A percentile compares a stretch with the other conserved stretches of the same genome.
phyloP scores from a whole-genome alignment of 2,329 filamentous ascomycete genomes.

The Colletotrichum plurivorum region DNA sequence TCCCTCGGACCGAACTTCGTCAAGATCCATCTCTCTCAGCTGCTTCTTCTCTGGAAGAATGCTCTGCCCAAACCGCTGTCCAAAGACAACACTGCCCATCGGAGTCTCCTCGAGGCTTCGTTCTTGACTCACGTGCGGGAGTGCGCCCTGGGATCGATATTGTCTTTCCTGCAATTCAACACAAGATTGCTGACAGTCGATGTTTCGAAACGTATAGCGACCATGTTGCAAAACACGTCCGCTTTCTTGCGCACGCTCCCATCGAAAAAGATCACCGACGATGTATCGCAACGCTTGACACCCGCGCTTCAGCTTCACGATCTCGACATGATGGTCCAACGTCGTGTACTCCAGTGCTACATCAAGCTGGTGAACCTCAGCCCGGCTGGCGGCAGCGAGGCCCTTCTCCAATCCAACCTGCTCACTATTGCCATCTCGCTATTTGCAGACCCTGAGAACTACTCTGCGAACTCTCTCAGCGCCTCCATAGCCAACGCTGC shows the following conservation, averaged over 20 bases:
- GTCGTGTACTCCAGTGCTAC: slow-evolving; percentile 95
- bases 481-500: slow-evolving; percentile 92
- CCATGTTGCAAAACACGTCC: slow-evolving; percentile 95
- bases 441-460: slow-evolving; percentile 93
- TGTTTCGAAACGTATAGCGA: slow-evolving; percentile 91
- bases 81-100: slow-evolving; percentile 88
- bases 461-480: slow-evolving; percentile 86
- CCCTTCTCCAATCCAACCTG: slow-evolving; percentile 90
- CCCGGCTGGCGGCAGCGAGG: slow-evolving; percentile 86
- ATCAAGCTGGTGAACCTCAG: slow-evolving; percentile 91
- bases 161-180: slow-evolving; percentile 95
- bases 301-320: slow-evolving; percentile 91
- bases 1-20: slow-evolving; percentile 97
- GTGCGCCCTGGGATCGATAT: slow-evolving; percentile 90
- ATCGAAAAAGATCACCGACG: slow-evolving; percentile 86
- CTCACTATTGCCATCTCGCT: slow-evolving; percentile 90
- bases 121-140: slow-evolving; percentile 96
- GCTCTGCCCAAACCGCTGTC: slow-evolving; percentile 94
- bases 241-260: slow-evolving; percentile 90
- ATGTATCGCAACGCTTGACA: slow-evolving; percentile 85
- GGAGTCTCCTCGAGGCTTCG: slow-evolving; percentile 88
- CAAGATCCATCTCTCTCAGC: slow-evolving; percentile 96
- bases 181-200: slow-evolving; percentile 92
- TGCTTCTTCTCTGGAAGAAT: slow-evolving; percentile 97
- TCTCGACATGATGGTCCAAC: slow-evolving; percentile 91